Evolutionary conservation across 352 stramenopile species (phyloP).

Genomic region (Plasmopara viticola): DNA sequence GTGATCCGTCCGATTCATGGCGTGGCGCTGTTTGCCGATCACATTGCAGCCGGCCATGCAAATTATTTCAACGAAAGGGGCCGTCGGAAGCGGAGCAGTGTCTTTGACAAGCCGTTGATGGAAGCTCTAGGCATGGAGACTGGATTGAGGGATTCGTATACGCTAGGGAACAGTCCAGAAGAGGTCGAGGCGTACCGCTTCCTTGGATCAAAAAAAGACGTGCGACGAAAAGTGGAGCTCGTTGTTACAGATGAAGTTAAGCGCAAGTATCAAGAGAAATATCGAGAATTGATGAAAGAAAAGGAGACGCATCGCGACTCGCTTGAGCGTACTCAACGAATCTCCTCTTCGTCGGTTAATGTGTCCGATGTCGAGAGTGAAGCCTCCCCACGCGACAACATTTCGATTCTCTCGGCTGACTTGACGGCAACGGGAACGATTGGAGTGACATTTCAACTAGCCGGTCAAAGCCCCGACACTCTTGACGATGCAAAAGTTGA

Average conservation of each 20-base stretch:
- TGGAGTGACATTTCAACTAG: constrained; percentile 23
- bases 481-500: constrained; percentile 16
- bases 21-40: constrained; percentile 39
- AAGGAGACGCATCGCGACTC: constrained; percentile 13
- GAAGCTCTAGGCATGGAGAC: constrained; percentile 27
- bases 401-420: constrained; percentile 17
- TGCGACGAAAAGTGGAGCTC: constrained; percentile 21
- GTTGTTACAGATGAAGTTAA: constrained; percentile 23
- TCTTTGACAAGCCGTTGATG: constrained; percentile 38
- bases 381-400: constrained; percentile 8
- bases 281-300: constrained; percentile 22
- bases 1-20: constrained; percentile 41
- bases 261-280: constrained; percentile 15
- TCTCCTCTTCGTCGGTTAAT: constrained; percentile 9
- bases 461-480: constrained; percentile 11
- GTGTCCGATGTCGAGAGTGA: constrained; percentile 16
- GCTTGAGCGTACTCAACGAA: constrained; percentile 13
- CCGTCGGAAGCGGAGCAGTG: constrained; percentile 24
- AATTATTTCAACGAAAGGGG: constrained; percentile 30
- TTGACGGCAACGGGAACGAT: constrained; percentile 24
- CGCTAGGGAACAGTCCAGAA: constrained; percentile 13
- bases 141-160: constrained; percentile 18
- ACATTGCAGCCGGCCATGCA: constrained; percentile 34
- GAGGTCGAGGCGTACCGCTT: constrained; percentile 19
- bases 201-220: constrained; percentile 20